Base-by-base conservation (phyloP, 257 asterid genomes). In the Buddleja alternifolia region DNA sequence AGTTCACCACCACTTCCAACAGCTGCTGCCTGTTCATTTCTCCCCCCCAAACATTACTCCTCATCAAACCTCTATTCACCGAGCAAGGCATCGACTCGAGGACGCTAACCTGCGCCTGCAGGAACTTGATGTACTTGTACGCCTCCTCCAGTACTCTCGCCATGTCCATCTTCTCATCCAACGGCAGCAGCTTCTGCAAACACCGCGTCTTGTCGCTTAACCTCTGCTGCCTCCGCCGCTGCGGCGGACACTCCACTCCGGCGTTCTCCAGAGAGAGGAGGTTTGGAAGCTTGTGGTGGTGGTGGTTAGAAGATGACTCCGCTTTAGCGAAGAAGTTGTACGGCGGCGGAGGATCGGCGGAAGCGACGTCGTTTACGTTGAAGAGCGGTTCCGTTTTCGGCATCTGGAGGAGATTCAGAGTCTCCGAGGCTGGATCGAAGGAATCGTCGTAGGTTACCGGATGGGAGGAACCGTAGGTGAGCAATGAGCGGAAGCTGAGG, bases 121-220 rank as follows among this genome's bases (percentile, higher is more conserved):
- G 91, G 73, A 89, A 87, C 56, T 71, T 79, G 77, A 91, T 81
- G 81, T 91, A 91, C 75, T 83, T 88, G 83, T 78, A 81, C 60
- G 93, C 82, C 85, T 89, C 92, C 71, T 85, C 96, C 39, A 88
- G 81, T 76, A 85, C 82, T 6, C 87, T 85, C 70, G 88, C 89
- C 73, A 66, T 85, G 78, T 89, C 93, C 95, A 85, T 85, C 36
- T 78, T 84, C 69, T 29, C 67, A 16, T 78, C 88, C 83, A 81
- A 70, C 8, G 97, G 96, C 53, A 89, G 74, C 51, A 86, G 78
- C 75, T 79, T 80, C 76, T 84, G 84, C 14, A 91, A 36, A 10
- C 77, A 16, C 39, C 83, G 62, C 4, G 82, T 78, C 70, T 83
- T 89, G 11, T 91, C 95, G 78, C 91, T 75, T 16, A 83, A 47